Conservation (phyloP, 2,329 filamentous ascomycete genomes). For the Sporothrix pseudoabietina region DNA sequence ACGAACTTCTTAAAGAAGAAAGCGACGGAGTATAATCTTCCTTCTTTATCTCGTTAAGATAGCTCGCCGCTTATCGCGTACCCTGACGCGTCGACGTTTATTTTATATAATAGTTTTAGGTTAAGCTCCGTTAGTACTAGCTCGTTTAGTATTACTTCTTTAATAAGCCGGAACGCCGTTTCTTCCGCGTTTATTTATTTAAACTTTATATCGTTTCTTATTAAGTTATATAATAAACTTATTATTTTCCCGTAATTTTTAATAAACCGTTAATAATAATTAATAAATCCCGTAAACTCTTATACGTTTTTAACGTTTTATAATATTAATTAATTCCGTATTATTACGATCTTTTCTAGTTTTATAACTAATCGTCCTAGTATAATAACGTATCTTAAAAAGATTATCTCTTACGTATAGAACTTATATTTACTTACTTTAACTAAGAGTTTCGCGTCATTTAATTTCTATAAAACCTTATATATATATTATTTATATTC, state of each 20-base stretch:
- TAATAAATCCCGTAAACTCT: neutral
- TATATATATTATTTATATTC: no score
- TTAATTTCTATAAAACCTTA: no score
- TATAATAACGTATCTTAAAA: no score
- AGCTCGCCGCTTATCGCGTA: neutral
- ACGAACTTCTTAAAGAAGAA: constrained; percentile 10
- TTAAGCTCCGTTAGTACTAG: no score
- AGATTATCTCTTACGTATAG: no score
- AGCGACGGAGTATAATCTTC: neutral
- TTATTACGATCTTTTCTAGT: neutral
- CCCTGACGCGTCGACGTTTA: no score
- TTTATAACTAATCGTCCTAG: no score
- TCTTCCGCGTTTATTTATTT: neutral
- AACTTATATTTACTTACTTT: no score
- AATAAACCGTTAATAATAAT: neutral
- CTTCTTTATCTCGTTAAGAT: neutral
- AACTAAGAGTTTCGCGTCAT: no score
- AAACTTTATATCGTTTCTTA: no score
- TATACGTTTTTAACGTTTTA: constrained; percentile 3
- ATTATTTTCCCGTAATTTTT: neutral
- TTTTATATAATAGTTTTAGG: no score
- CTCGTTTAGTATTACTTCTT: neutral
- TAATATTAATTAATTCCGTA: neutral
- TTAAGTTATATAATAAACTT: neutral
- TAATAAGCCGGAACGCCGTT: no score